Evolutionary conservation across 75 land plant species (phyloP).

Genomic region (Sequoia sempervirens): DNA sequence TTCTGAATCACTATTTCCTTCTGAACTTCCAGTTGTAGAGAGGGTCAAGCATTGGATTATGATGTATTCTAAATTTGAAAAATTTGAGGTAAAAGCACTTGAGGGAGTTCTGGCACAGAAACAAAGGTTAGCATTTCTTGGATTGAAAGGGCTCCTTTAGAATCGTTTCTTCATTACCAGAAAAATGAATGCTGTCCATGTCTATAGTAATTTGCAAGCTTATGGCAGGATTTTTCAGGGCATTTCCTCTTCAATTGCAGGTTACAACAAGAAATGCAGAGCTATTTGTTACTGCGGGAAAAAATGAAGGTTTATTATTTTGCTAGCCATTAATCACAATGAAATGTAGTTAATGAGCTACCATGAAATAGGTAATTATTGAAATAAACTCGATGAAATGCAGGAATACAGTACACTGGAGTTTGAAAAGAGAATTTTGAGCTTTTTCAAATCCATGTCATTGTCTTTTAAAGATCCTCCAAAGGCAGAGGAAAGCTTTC

Average conservation of each 20-base stretch:
- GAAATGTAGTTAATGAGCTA: not conserved
- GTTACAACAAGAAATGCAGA: conserved; percentile 79
- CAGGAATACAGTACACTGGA: conserved; percentile 61
- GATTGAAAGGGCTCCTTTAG: not conserved
- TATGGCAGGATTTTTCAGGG: conserved; percentile 28
- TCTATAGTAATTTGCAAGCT: conserved; percentile 18
- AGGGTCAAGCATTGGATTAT: conserved; percentile 60
- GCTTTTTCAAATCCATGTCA: conserved; percentile 51
- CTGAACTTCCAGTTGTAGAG: conserved; percentile 43
- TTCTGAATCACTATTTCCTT: conserved; percentile 42
- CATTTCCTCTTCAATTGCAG: conserved; percentile 57
- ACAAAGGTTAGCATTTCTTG: conserved; percentile 48
- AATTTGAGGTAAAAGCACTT: conserved; percentile 61
- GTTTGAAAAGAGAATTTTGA: conserved; percentile 35
- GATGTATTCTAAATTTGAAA: conserved; percentile 55
- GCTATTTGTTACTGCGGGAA: conserved; percentile 61
- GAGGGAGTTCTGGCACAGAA: conserved; percentile 70
- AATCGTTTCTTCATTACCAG: not conserved
- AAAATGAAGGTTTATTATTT: conserved; percentile 55
- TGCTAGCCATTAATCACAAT: not conserved
- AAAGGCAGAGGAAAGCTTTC: conserved; percentile 64
- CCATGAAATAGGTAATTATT: not conserved
- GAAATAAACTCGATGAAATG: not conserved
- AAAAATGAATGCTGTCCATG: not conserved
- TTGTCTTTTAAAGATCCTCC: conserved; percentile 57